These are phyloP conservation scores for Hyaloscypha bicolor DNA, from an alignment of 495 filamentous ascomycete genomes.

Conservation along the genomic window DNA sequence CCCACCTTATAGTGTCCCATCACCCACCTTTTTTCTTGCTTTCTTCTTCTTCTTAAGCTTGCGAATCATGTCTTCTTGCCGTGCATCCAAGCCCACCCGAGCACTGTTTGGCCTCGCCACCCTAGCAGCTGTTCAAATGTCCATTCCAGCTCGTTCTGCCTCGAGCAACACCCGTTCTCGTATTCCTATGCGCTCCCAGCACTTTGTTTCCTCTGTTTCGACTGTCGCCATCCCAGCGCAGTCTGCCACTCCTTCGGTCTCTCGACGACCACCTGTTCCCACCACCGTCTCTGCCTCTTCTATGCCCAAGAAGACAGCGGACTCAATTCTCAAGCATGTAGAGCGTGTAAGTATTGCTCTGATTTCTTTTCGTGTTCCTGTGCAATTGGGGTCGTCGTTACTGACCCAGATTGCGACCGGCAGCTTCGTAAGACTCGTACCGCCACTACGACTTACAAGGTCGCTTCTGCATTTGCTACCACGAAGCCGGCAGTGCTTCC, in stretches of 20 bases:
- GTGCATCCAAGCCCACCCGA: background rate
- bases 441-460: background rate
- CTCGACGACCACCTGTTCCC: background rate
- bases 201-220: background rate
- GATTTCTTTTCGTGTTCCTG: background rate
- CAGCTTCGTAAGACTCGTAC: conserved; percentile 8
- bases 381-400: background rate
- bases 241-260: background rate
- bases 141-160: background rate
- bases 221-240: background rate
- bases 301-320: background rate
- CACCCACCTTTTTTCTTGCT: background rate
- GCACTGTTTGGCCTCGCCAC: background rate
- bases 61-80: background rate
- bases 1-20: background rate
- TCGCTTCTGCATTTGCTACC: background rate
- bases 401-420: background rate
- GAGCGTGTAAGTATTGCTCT: background rate
- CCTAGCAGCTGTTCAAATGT: background rate
- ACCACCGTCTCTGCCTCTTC: background rate
- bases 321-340: background rate
- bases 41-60: background rate
- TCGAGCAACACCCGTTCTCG: background rate
- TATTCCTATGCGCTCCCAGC: background rate
- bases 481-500: background rate